Base-by-base conservation (phyloP, 495 filamentous ascomycete genomes). In the Penicillium paxilli region DNA sequence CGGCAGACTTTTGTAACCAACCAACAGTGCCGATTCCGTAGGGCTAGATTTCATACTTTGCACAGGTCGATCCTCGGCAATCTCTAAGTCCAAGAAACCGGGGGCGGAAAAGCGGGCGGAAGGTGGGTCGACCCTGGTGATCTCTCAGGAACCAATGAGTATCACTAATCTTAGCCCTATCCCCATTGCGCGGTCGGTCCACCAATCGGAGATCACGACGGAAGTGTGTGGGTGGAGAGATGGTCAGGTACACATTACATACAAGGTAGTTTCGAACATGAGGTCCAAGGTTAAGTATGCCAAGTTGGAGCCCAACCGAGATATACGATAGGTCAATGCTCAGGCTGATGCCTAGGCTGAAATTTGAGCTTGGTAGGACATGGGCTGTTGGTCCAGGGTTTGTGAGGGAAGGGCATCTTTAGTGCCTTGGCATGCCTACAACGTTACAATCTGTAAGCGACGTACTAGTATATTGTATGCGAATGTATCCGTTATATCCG, bases 51-150 rank as follows among this genome's bases (percentile, higher is more conserved):
- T 35, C 12, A 49, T 35, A 33, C 24, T 49, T 21, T n/a, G 46
- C 26, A 35, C 28, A 17, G 47, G 47, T 30, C 47, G 28, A 42
- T 42, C 38, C 38, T 42, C 38, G 38, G 38, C 38, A 42, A 42
- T 42, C 38, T 42, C 17, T 11, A 28, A 28, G 7, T 28, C 26
- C 38, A 42, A 42, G 38, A 33, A 17, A 37, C 32, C 16, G 20
- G 30, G 35, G 48, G 38, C n/a, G 49, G 38, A 44, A 33, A 22
- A 4, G 26, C 32, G 32, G 32, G 32, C 32, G 32, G 32, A 35
- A 35, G 32, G 40, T 45, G 50, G 50, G 50, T 37, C 26, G 30
- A 23, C 50, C 50, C 50, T 45, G 50, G 41, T 45, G 42, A 52
- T 46, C 20, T 46, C 25, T 44, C 17, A 17, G 22, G 12, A 22